Base-by-base conservation (phyloP, 2,329 filamentous ascomycete species). In the Cladophialophora carrionii region DNA sequence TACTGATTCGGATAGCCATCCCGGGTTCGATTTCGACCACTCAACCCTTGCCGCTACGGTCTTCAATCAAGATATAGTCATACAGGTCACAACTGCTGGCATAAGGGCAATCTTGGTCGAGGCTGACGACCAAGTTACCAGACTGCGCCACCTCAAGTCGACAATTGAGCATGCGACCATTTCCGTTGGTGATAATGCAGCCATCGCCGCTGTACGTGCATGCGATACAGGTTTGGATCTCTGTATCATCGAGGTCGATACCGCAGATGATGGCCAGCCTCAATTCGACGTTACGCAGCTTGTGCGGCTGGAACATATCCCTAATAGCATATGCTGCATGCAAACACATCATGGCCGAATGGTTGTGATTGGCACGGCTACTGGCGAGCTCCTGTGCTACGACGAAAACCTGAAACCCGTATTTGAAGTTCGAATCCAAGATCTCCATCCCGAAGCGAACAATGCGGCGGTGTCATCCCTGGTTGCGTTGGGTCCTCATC, bases 21-120 rank as follows among this genome's bases (percentile, higher is more conserved):
- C 73, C 41, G 78, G 76, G 4, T 69, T 83, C 49, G 76, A 81
- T 41, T 72, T 78, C n/a, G 72, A 75, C 53, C 69, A 73, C 6
- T 77, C 77, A 68, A 83, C 82, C 3, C 67, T 84, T 31, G 78
- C 79, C 31, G 79, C 78, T 7, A 78, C 77, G 20, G 76, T 72
- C 57, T 75, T 78, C 8, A 65, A 70, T 17, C 69, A 71, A 4
- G 75, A 76, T 31, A 65, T 74, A 7, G 65, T 82, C 12, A 69
- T 81, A 20, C 81, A 82, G 63, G 71, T 83, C 43, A 82, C 80
- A 3, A 61, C 59, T 20, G 46, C 31, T 8, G 57, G 62, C 17
- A 54, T 70, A 24, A 65, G 56, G 26, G 48, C 68, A 10, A 49
- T 71, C 22, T 29, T 41, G 6, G 52, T 59, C 22, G 37, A 48